These are phyloP conservation scores for Ramaria sp. DNA, from an alignment of 768 basidiomycete species.

Conservation along the genomic window DNA sequence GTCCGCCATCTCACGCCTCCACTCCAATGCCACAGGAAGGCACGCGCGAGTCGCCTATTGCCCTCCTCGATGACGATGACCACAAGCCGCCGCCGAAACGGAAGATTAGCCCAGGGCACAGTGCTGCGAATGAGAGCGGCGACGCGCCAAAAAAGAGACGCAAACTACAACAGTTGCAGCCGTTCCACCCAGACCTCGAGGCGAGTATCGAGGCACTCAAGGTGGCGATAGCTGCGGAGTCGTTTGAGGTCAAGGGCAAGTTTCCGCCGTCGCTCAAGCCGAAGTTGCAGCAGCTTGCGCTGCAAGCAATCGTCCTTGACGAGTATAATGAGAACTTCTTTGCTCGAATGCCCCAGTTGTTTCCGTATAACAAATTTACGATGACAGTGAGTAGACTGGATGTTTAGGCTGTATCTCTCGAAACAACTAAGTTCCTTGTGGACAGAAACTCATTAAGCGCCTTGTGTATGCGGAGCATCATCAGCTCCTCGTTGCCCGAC, in stretches of 20 bases:
- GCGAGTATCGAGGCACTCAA: conserved; percentile 49
- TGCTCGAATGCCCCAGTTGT: conserved; percentile 72
- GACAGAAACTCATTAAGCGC: conserved; percentile 87
- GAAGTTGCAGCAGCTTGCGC: conserved; percentile 53
- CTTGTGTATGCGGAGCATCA: conserved; percentile 73
- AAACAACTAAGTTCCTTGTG: neutral
- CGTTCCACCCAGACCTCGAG: conserved; percentile 66
- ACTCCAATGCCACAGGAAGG: conserved; percentile 27
- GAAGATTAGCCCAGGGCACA: conserved; percentile 22
- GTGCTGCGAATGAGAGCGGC: neutral
- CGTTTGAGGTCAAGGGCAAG: conserved; percentile 74
- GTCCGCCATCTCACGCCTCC: conserved; percentile 13
- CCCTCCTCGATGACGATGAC: conserved; percentile 31
- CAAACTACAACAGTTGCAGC: conserved; percentile 16
- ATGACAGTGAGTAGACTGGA: conserved; percentile 52
- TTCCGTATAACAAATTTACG: conserved; percentile 93
- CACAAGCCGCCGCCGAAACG: conserved; percentile 17
- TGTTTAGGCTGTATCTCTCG: neutral
- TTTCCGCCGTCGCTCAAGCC: conserved; percentile 81
- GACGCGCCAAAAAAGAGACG: conserved; percentile 9
- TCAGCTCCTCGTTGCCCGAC: conserved; percentile 50
- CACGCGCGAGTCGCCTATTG: conserved; percentile 41
- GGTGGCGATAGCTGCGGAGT: conserved; percentile 48
- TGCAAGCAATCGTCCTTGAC: conserved; percentile 70
- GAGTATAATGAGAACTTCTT: conserved; percentile 93